These are phyloP conservation scores for Globisporangium abappressorium DNA, from an alignment of 352 stramenopile genomes.

Conservation along the genomic window DNA sequence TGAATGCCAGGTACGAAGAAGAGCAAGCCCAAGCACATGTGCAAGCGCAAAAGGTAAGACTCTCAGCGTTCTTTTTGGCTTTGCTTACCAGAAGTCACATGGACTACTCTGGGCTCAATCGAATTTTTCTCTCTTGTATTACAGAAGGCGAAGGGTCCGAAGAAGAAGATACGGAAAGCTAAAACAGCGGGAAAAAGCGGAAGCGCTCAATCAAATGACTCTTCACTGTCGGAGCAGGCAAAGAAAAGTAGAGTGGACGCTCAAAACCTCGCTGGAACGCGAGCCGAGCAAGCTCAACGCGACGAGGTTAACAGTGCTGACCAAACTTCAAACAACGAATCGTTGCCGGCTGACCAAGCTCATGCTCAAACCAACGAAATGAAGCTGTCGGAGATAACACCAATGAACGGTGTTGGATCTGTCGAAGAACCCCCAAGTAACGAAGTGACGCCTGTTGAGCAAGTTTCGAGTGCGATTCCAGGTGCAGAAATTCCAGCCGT, in stretches of 20 bases:
- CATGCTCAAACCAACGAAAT: neutral
- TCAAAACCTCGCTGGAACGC: neutral
- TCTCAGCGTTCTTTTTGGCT: too few relatives aligned
- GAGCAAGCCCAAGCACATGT: neutral
- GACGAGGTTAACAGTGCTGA: too few relatives aligned
- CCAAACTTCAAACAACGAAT: neutral
- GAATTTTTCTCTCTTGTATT: neutral
- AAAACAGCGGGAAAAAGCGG: neutral
- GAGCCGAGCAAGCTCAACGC: neutral
- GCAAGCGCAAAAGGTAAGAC: neutral
- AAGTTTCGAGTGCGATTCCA: neutral
- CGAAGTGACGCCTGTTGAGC: neutral
- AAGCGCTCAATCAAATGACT: neutral
- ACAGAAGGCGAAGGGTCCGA: slow-evolving; percentile 3
- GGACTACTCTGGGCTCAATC: neutral
- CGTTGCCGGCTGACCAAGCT: neutral
- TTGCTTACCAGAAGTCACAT: neutral
- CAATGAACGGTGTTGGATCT: neutral
- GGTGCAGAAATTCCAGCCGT: too few relatives aligned
- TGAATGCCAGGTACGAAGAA: slow-evolving; percentile 26
- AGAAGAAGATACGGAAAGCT: neutral
- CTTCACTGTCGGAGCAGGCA: neutral
- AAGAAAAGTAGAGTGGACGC: neutral
- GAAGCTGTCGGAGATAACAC: neutral
- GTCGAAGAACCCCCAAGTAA: neutral